These are phyloP conservation scores for Rubus idaeus DNA, from an alignment of 306 rosid species.

Conservation along the genomic window DNA sequence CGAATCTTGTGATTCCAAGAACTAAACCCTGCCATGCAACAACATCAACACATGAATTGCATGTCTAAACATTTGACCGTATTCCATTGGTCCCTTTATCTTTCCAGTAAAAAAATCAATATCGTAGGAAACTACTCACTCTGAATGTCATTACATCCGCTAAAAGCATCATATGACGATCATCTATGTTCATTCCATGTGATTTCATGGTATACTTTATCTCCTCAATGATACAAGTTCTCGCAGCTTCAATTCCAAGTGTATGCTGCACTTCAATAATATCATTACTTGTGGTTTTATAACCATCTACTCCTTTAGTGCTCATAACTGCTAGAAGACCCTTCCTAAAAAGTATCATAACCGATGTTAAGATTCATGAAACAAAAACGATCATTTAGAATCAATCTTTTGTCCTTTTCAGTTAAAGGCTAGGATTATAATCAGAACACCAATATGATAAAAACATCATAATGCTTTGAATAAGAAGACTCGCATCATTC, in stretches of 20 bases:
- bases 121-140: slow-evolving; percentile 42
- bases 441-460: not conserved
- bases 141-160: slow-evolving; percentile 89
- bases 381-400: not conserved
- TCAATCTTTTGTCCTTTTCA: not conserved
- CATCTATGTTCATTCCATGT: slow-evolving; percentile 85
- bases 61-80: slow-evolving; percentile 11
- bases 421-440: not conserved
- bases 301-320: slow-evolving; percentile 76
- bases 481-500: not conserved
- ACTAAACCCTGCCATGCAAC: slow-evolving; percentile 63
- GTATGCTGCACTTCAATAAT: slow-evolving; percentile 63
- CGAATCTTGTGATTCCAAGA: slow-evolving; percentile 93
- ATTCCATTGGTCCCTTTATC: not conserved
- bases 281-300: slow-evolving; percentile 70
- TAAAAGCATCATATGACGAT: slow-evolving; percentile 93
- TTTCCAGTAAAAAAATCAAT: not conserved
- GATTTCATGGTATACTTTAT: slow-evolving; percentile 71
- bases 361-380: slow-evolving; percentile 10
- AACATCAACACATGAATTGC: slow-evolving; percentile 11
- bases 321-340: slow-evolving; percentile 85
- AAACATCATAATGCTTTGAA: not conserved
- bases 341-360: slow-evolving; percentile 38
- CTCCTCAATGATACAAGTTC: slow-evolving; percentile 74
- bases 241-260: slow-evolving; percentile 95